phyloP scores from a whole-genome alignment of 768 basidiomycete genomes.

The Hygrocybe coccinea region DNA sequence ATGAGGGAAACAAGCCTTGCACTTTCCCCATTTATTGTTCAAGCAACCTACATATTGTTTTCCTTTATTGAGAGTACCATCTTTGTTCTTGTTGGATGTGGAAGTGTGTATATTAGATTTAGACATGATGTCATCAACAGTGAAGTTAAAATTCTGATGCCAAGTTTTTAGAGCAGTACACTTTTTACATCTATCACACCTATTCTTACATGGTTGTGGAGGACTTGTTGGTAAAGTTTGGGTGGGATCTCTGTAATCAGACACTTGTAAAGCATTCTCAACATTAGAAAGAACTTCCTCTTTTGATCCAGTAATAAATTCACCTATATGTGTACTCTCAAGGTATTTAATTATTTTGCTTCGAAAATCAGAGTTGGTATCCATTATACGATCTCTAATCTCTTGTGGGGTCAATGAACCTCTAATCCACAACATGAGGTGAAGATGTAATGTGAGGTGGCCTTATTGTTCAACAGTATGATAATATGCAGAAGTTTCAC shows the following conservation, averaged over 20 bases:
- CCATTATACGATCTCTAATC: slow-evolving; percentile 25
- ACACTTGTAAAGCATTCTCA: not conserved
- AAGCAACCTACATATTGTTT: slow-evolving; percentile 18
- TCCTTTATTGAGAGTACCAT: slow-evolving; percentile 22
- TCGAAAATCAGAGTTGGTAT: slow-evolving; percentile 22
- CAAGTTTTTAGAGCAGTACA: slow-evolving; percentile 3
- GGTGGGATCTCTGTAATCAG: slow-evolving; percentile 18
- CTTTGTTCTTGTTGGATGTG: slow-evolving; percentile 19
- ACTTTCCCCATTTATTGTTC: slow-evolving; percentile 23
- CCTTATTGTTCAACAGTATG: too few species aligned
- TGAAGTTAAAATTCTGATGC: slow-evolving; percentile 10
- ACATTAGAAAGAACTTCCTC: slow-evolving; percentile 12
- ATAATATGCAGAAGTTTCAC: too few species aligned
- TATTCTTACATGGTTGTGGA: slow-evolving; percentile 21
- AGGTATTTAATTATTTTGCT: slow-evolving; percentile 24
- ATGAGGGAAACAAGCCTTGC: slow-evolving; percentile 33
- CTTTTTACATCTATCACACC: slow-evolving; percentile 30
- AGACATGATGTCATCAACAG: slow-evolving; percentile 16
- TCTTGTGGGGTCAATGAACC: slow-evolving; percentile 29
- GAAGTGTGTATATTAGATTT: not conserved
- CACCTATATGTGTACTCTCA: slow-evolving; percentile 27
- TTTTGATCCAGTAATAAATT: slow-evolving; percentile 24
- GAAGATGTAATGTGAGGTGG: slow-evolving; percentile 27
- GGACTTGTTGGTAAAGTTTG: slow-evolving; percentile 20
- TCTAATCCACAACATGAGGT: slow-evolving; percentile 35